Base-by-base conservation (phyloP, 345 rosid species). In the Rhizophora mangle region DNA sequence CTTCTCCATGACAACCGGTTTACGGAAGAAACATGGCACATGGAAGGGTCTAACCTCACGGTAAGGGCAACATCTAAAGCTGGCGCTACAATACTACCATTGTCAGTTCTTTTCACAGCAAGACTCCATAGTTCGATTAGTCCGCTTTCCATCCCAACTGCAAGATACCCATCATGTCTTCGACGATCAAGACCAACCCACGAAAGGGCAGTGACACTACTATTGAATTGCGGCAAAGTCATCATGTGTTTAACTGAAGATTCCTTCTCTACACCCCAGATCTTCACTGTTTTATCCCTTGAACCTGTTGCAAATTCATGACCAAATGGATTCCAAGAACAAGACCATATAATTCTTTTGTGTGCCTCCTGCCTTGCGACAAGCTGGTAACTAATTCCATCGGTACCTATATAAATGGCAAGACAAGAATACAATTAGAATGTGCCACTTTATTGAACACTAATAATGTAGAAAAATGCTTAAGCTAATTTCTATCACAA, bases 281-380 rank as follows among this genome's bases (percentile, higher is more conserved):
- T 84, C 82, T 95, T 92, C 74, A 95, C 96, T 2, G 93, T 88
- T 82, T 87, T 95, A 79, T 95, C 96, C 74, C 97, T 89, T 31
- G 99, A 95, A 51, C 93, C 96, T 10, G 97, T 95, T 65, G 96
- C 90, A 62, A 92, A 92, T 65, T 92, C 92, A 63, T 85, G 91
- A 66, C 92, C 87, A 63, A 80, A 90, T 43, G 97, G 99, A 76
- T 90, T 92, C 99, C 99, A 95, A 49, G 96, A 82, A 81, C 96
- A 95, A 32, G 99, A 81, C 99, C 99, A 92, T 77, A 95, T 95
- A 75, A 95, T 92, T 81, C 99, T 85, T 82, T 95, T 87, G 85
- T 92, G 99, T 24, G 91, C 98, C 80, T 92, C 94, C 64, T 85
- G 86, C 78, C 86, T 90, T 32, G 82, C 89, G 63, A 95, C 52